Evolutionary conservation across 495 filamentous ascomycete genomes (phyloP), one percentile per base, ranked within the genome.

Genomic region (Podospora fimiseda): DNA sequence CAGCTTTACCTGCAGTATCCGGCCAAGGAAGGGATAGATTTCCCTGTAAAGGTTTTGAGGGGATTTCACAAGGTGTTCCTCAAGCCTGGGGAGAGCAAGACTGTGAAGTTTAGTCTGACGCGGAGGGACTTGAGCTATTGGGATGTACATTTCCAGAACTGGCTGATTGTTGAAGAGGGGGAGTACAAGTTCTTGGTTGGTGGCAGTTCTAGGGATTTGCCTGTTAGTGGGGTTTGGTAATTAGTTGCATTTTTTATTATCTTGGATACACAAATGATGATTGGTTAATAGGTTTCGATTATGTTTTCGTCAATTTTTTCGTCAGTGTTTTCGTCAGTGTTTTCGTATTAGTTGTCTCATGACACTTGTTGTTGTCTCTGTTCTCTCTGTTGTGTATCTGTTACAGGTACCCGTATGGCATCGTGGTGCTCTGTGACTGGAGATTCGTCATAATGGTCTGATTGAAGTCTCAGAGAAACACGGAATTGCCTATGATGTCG

Each of bases 1-100:
- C 92, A 97, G 67, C 66, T 95, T 18, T 97, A 96, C 64, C 63
- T 97, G 22, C 78, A 79, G 4, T 90, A 88, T 58, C 88, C 89
- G 0, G 56, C 71, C n/a, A 49, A 53, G 47, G 73, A 79, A 53
- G 52, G 55, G 3, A 74, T 91, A 5, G 87, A 91, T 21, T 92
- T 92, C 61, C 92, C 92, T 0, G 74, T 84, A 0, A 70, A 72
- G 43, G 87, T 89, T 0, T 75, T 97, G 15, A 77, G 93, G 15
- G 86, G 82, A 2, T 96, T 95, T 51, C 83, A 89, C 56, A 96
- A 96, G 72, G 55, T 90, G 7, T 66, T 67, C 15, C 51, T 91
- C 33, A 64, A 77, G 16, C 65, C 73, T 3, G 84, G 80, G 0
- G 78, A 89, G 63, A 74, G 61, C 30, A 69, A 57, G 52, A 74